Evolutionary conservation across 176 grass and related monocot species (phyloP), one percentile per base, ranked within the genome.

Genomic region (Avena atlantica): DNA sequence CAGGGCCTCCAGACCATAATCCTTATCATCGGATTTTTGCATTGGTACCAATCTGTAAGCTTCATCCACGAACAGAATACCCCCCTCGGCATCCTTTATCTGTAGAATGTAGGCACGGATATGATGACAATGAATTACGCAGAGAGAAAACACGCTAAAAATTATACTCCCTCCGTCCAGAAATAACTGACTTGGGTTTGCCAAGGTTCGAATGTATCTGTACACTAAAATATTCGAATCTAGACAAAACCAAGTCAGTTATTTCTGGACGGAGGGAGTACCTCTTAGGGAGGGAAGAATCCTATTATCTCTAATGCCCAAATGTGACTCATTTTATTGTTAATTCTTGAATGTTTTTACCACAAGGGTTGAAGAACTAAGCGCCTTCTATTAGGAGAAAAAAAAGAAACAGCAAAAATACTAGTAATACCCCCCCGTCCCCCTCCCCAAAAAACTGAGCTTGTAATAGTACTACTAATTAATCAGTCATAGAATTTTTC

Each of bases 1-100:
- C 84, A 99, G 75, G 55, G 97, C 97, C 84, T 99, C 97, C 81
- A 99, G 67, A 80, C 97, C 97, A 79, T 99, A 99, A 83, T 99
- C 97, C 89, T 96, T 99, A 81, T 96, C 97, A 70, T 99, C 89
- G 0, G 96, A 81, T 88, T 94, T 94, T 83, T 97, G 95, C 84
- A 82, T 89, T 59, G 92, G 94, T 86, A 99, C 93, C 85, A 99
- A 87, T 83, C 97, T 94, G 68, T 99, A 99, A 81, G 97, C 97
- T 92, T 99, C 97, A 71, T 99, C 97, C 11, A 99, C 94, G 5
- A 99, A 96, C 62, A 98, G 83, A 88, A 99, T 94, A 37, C 94
- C 97, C 78, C 97, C 97, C 60, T 94, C 97, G 1, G 97, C 92
- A 2, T 99, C 92, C 48, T 92, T 84, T 91, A 99, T 95, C 97